A percentile compares a stretch with the other conserved stretches of the same genome.
phyloP scores from a whole-genome alignment of 2,329 filamentous ascomycete genomes.

The Thielaviopsis euricoi region DNA sequence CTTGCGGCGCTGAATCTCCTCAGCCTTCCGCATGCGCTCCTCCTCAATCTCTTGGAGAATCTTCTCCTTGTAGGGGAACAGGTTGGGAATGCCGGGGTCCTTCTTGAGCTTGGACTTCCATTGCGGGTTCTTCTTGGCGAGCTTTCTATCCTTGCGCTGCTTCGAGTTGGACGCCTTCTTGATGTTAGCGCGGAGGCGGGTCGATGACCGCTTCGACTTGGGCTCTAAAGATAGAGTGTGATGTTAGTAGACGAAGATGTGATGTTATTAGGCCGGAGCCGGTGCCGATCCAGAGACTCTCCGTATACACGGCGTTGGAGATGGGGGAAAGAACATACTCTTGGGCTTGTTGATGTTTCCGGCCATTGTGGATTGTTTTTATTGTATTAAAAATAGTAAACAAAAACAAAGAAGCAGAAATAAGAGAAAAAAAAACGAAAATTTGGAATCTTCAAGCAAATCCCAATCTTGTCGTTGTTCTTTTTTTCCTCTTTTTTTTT shows the following conservation, averaged over 20 bases:
- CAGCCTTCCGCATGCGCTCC: slow-evolving; percentile 60
- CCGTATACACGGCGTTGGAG: background rate
- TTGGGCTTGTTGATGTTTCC: slow-evolving; percentile 38
- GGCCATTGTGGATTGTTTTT: slow-evolving; percentile 24
- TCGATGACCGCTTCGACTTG: slow-evolving; percentile 80
- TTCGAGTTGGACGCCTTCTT: slow-evolving; percentile 82
- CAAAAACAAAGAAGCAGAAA: background rate
- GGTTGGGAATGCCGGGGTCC: slow-evolving; percentile 90
- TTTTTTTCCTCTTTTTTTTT: background rate
- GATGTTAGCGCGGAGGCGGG: slow-evolving; percentile 88
- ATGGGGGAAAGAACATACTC: slow-evolving; percentile 21
- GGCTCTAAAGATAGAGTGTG: slow-evolving; percentile 44
- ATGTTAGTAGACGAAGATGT: background rate
- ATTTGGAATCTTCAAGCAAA: background rate
- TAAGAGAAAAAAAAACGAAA: background rate
- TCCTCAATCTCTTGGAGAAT: slow-evolving; percentile 91
- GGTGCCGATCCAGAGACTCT: background rate
- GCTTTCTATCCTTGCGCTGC: slow-evolving; percentile 77
- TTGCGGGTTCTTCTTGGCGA: slow-evolving; percentile 91
- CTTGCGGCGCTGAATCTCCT: slow-evolving; percentile 54
- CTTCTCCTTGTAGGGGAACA: slow-evolving; percentile 96
- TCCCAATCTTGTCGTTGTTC: background rate
- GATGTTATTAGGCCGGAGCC: background rate
- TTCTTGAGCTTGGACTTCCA: slow-evolving; percentile 94
- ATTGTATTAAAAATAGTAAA: background rate